phyloP scores from a whole-genome alignment of 495 filamentous ascomycete species.

The Neurospora sp. region DNA sequence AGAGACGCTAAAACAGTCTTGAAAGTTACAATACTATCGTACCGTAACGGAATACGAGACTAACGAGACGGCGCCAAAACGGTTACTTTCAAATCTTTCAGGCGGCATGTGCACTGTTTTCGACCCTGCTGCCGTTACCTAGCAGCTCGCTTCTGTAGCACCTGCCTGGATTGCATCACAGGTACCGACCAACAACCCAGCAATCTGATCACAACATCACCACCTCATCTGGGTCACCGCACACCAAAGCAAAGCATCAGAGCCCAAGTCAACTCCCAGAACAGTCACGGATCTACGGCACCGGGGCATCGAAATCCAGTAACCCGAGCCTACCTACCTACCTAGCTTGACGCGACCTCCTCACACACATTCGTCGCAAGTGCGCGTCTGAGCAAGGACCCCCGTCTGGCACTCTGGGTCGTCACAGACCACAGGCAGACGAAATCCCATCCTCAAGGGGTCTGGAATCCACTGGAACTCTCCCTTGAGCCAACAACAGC shows the following conservation, averaged over 20 bases:
- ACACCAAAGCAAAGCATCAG: not conserved
- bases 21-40: not conserved
- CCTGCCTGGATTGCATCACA: not conserved
- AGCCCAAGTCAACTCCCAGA: not conserved
- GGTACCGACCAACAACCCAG: not conserved
- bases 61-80: not conserved
- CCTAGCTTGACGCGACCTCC: not conserved
- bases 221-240: not conserved
- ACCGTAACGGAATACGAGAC: not conserved
- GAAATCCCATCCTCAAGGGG: not conserved
- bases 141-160: not conserved
- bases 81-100: not conserved
- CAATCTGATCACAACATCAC: not conserved
- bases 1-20: not conserved
- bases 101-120: not conserved
- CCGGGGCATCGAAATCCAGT: not conserved
- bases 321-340: not conserved
- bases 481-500: conserved; percentile 5
- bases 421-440: not conserved
- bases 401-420: not conserved
- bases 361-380: not conserved
- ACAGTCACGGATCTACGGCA: not conserved
- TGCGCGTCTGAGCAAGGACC: not conserved
- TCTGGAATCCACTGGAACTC: not conserved
- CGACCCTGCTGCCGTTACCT: not conserved